These are phyloP conservation scores for Plasmodium inui DNA, from an alignment of 169 alveolate species.

Conservation along the genomic window DNA sequence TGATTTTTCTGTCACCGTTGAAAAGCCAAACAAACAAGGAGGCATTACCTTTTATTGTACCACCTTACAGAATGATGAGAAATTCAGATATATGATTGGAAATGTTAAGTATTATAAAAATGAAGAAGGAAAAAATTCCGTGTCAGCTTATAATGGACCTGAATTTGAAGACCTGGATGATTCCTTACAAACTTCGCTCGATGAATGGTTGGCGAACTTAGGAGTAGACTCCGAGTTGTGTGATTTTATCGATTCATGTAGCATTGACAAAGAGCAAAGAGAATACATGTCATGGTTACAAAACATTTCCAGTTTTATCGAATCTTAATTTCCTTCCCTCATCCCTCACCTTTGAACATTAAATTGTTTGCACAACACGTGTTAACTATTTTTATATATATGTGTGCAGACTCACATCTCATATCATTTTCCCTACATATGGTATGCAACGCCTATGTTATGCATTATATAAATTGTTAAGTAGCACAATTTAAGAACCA, in stretches of 20 bases:
- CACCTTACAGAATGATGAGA: conserved; percentile 88
- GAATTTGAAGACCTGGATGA: conserved; percentile 94
- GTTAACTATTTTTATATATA: background rate
- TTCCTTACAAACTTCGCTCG: conserved; percentile 90
- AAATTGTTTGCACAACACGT: background rate
- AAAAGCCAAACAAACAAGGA: conserved; percentile 84
- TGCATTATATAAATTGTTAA: conserved; percentile 12
- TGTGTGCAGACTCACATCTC: background rate
- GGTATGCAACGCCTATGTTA: conserved; percentile 5
- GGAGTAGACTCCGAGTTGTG: conserved; percentile 90
- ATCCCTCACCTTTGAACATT: background rate
- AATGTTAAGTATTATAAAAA: conserved; percentile 85
- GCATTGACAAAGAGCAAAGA: conserved; percentile 91
- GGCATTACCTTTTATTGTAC: conserved; percentile 91
- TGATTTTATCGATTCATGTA: conserved; percentile 91
- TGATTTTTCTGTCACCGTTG: conserved; percentile 90
- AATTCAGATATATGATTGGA: conserved; percentile 88
- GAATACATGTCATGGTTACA: conserved; percentile 88
- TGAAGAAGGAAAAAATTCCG: conserved; percentile 87
- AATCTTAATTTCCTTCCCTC: conserved; percentile 22
- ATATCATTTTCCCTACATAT: background rate
- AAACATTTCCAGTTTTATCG: conserved; percentile 76
- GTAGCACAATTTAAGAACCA: conserved; percentile 16
- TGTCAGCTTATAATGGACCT: conserved; percentile 91
- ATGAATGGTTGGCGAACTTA: conserved; percentile 87